These are phyloP conservation scores for Ramularia endophylla DNA, from an alignment of 2,329 filamentous ascomycete species.

Conservation along the genomic window DNA sequence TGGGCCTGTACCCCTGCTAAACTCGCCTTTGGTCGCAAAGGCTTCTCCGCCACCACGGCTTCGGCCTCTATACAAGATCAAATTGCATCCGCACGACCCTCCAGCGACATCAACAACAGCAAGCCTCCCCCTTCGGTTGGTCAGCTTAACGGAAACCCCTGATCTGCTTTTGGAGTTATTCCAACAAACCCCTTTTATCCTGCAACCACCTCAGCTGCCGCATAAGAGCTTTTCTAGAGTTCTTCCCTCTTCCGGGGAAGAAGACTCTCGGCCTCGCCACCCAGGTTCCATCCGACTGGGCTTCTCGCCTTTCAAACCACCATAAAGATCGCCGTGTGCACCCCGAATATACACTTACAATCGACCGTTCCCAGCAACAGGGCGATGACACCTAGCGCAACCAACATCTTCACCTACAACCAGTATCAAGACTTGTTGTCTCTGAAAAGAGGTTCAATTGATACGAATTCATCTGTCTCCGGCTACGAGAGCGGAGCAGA, in stretches of 20 bases:
- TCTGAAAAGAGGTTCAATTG: slow-evolving; percentile 29
- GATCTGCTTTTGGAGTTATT: slow-evolving; percentile 39
- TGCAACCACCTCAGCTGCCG: slow-evolving; percentile 83
- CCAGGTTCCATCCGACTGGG: slow-evolving; percentile 63
- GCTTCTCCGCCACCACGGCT: slow-evolving; percentile 38
- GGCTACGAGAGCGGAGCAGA: slow-evolving; percentile 22
- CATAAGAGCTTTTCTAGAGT: slow-evolving; percentile 97
- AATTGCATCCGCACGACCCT: slow-evolving; percentile 41
- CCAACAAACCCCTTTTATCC: slow-evolving; percentile 46
- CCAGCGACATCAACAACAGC: slow-evolving; percentile 46
- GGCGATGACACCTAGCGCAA: slow-evolving; percentile 68
- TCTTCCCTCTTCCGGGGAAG: slow-evolving; percentile 97
- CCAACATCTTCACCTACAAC: slow-evolving; percentile 42
- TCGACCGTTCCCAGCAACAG: slow-evolving; percentile 28
- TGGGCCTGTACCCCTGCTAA: slow-evolving; percentile 9
- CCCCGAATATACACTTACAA: slow-evolving; percentile 17
- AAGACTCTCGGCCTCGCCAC: slow-evolving; percentile 97
- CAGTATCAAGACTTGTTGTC: slow-evolving; percentile 29
- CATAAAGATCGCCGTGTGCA: slow-evolving; percentile 59
- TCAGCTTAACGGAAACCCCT: slow-evolving; percentile 33
- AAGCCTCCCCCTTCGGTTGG: slow-evolving; percentile 34
- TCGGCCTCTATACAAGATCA: slow-evolving; percentile 41
- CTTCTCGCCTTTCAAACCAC: slow-evolving; percentile 91
- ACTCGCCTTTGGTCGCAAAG: slow-evolving; percentile 35
- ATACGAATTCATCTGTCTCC: slow-evolving; percentile 13